Conservation (phyloP, 2,329 filamentous ascomycete genomes). For the Drechslerella stenobrocha region DNA sequence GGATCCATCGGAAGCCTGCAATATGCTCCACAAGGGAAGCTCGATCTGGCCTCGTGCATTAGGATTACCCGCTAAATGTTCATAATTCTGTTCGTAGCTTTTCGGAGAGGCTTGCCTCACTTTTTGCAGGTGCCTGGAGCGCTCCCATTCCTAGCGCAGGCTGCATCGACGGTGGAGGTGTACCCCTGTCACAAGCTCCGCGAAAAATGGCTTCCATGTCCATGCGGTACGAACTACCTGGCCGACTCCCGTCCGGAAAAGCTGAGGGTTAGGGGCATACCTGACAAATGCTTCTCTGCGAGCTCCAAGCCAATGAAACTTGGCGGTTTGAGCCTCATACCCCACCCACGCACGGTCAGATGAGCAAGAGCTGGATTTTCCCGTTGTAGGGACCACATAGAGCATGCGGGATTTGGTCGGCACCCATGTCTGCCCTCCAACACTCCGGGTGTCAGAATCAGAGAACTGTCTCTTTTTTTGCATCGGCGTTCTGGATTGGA, state of each 20-base stretch:
- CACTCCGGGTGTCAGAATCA: constrained; percentile 31
- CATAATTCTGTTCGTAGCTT: constrained; percentile 7
- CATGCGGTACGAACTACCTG: constrained; percentile 12
- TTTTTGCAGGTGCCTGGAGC: constrained; percentile 31
- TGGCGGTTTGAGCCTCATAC: constrained; percentile 20
- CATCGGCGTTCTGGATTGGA: constrained; percentile 24
- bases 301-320: constrained; percentile 1
- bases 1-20: too few relatives aligned
- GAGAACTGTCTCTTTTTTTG: constrained; percentile 6
- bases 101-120: constrained; percentile 37
- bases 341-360: constrained; percentile 19
- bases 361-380: constrained; percentile 14
- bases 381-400: background rate
- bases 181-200: constrained; percentile 24
- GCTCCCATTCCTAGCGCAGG: too few relatives aligned
- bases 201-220: constrained; percentile 15
- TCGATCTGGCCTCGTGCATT: too few relatives aligned
- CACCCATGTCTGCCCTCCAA: constrained; percentile 36
- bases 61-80: too few relatives aligned
- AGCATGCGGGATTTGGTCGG: constrained; percentile 31
- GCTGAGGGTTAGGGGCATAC: background rate
- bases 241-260: constrained; percentile 2
- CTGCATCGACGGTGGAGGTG: too few relatives aligned
- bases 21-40: too few relatives aligned
- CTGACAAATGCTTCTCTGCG: constrained; percentile 33